A percentile compares a stretch with the other conserved stretches of the same genome.
phyloP scores from a whole-genome alignment of 768 basidiomycete genomes.

The Tremella fuciformis region DNA sequence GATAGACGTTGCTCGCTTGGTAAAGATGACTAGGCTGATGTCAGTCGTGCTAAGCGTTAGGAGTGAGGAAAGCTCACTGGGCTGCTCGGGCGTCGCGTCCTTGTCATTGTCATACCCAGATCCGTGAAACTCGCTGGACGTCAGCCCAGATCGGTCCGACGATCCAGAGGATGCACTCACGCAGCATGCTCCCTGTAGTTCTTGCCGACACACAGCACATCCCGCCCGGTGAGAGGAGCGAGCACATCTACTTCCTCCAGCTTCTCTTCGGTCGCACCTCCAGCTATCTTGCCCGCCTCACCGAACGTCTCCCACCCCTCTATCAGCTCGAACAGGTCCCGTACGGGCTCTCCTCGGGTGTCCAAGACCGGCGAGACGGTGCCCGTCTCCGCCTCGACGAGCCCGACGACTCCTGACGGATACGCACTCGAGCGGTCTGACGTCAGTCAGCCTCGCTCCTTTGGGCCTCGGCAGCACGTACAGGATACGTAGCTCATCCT shows the following conservation, averaged over 20 bases:
- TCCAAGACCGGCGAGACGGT: slow-evolving; percentile 19
- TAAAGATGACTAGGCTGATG: slow-evolving; percentile 40
- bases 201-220: slow-evolving; percentile 44
- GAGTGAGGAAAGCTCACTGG: slow-evolving; percentile 16
- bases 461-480: neutral
- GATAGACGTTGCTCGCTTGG: slow-evolving; percentile 47
- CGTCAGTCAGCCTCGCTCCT: neutral
- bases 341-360: slow-evolving; percentile 19
- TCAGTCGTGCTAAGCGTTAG: too few species aligned
- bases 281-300: neutral
- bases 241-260: slow-evolving; percentile 31
- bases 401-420: slow-evolving; percentile 22
- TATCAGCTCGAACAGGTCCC: slow-evolving; percentile 23
- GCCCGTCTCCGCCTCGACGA: slow-evolving; percentile 14
- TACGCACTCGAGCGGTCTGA: slow-evolving; percentile 19
- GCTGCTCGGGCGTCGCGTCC: slow-evolving; percentile 37
- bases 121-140: slow-evolving; percentile 28
- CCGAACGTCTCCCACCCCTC: slow-evolving; percentile 44
- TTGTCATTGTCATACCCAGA: slow-evolving; percentile 36
- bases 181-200: slow-evolving; percentile 39
- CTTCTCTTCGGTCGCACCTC: slow-evolving; percentile 52
- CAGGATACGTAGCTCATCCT: slow-evolving; percentile 4
- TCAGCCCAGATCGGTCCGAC: neutral
- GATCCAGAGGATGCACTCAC: slow-evolving; percentile 15
- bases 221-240: slow-evolving; percentile 38